Evolutionary conservation across 805 yeast species (phyloP).

Genomic region (Henningerozyma blattae): DNA sequence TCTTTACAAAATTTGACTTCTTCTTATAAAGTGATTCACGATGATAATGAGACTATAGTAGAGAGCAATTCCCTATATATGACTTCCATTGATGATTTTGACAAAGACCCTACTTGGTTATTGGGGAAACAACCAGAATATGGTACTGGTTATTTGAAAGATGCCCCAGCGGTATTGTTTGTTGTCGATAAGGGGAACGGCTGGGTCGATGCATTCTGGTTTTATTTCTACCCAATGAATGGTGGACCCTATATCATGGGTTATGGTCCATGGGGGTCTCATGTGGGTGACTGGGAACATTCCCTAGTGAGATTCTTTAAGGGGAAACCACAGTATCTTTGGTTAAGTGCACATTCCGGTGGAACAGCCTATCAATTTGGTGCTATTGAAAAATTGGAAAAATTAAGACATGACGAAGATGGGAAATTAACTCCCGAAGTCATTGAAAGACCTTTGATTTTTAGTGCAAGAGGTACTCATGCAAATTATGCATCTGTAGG

Average conservation of each 20-base stretch:
- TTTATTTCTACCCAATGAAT: slow-evolving; percentile 87
- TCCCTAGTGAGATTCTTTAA: slow-evolving; percentile 72
- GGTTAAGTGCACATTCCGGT: slow-evolving; percentile 99
- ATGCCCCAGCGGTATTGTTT: slow-evolving; percentile 72
- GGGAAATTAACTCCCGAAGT: slow-evolving; percentile 62
- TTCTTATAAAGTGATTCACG: slow-evolving; percentile 3
- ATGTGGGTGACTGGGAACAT: slow-evolving; percentile 98
- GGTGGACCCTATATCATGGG: slow-evolving; percentile 97
- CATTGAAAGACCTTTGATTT: slow-evolving; percentile 55
- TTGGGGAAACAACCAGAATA: slow-evolving; percentile 70
- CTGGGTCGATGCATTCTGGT: slow-evolving; percentile 94
- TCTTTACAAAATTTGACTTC: slow-evolving; percentile 17
- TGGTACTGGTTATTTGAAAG: slow-evolving; percentile 53
- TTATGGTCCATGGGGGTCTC: slow-evolving; percentile 92
- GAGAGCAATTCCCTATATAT: slow-evolving; percentile 33
- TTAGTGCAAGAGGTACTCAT: slow-evolving; percentile 91
- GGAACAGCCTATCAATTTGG: slow-evolving; percentile 78
- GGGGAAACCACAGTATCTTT: slow-evolving; percentile 69
- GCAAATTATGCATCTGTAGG: slow-evolving; percentile 96
- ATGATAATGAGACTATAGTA: too few relatives aligned
- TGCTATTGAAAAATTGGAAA: slow-evolving; percentile 47
- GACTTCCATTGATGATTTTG: slow-evolving; percentile 62
- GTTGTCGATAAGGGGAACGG: slow-evolving; percentile 91
- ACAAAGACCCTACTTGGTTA: slow-evolving; percentile 68
- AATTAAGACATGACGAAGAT: slow-evolving; percentile 76